A percentile compares a stretch with the other conserved stretches of the same genome.
phyloP scores from a whole-genome alignment of 176 grass and related monocot species.

The Rhipidocladum racemiflorum region DNA sequence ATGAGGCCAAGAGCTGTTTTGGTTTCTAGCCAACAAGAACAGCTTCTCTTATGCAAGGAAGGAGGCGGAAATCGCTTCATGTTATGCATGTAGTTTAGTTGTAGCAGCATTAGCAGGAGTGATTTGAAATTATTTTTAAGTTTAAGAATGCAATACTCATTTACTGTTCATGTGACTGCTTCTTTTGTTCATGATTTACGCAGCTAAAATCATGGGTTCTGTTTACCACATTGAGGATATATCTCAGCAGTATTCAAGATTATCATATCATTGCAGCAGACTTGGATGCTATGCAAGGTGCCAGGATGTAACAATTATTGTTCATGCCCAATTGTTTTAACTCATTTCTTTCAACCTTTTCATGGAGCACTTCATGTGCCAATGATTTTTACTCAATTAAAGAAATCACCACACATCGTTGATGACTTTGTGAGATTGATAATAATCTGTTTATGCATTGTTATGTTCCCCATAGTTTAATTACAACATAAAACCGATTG shows the following conservation, averaged over 20 bases:
- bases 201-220: constrained; percentile 46
- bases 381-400: neutral
- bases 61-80: neutral
- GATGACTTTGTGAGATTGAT: neutral
- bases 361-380: neutral
- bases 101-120: neutral
- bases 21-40: constrained; percentile 4
- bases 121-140: constrained; percentile 8
- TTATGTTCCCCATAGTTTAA: neutral
- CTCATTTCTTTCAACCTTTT: neutral
- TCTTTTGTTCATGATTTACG: neutral
- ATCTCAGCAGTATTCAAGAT: constrained; percentile 25
- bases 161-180: neutral
- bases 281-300: constrained; percentile 60
- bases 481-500: neutral
- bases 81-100: neutral
- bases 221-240: constrained; percentile 21
- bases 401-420: neutral
- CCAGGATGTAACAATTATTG: neutral
- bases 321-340: constrained; percentile 19
- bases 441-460: neutral
- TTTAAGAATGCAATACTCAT: neutral
- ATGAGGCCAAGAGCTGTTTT: neutral
- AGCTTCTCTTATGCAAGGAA: neutral
- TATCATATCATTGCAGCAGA: constrained; percentile 56